Percentiles rank a stretch among this genome's conserved stretches.
phyloP scores from a whole-genome alignment of 352 stramenopile genomes.

The Pythium periplocum region DNA sequence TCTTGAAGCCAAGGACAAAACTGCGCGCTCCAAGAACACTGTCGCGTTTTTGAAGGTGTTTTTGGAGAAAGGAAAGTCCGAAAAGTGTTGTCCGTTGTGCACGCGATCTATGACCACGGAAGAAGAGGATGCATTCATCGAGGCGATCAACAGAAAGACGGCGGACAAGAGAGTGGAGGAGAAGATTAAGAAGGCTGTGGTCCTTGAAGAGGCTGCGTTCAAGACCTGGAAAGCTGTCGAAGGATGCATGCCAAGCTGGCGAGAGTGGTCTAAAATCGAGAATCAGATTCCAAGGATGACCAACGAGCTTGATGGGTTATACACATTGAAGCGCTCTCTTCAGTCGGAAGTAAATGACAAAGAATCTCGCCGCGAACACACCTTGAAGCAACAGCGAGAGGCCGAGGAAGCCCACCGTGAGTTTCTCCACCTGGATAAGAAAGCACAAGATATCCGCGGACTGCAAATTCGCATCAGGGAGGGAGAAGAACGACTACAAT shows the following conservation, averaged over 20 bases:
- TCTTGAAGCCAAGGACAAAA: conserved; percentile 80
- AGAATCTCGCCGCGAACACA: conserved; percentile 10
- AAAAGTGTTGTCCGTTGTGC: conserved; percentile 78
- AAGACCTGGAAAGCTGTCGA: conserved; percentile 59
- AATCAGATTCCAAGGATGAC: conserved; percentile 38
- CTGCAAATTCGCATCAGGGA: conserved; percentile 21
- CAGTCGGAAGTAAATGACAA: conserved; percentile 55
- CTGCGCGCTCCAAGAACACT: conserved; percentile 71
- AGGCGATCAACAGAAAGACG: conserved; percentile 68
- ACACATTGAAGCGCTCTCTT: conserved; percentile 31
- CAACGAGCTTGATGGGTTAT: conserved; percentile 42
- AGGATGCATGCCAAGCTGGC: conserved; percentile 57
- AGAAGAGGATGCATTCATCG: conserved; percentile 56
- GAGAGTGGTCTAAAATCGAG: conserved; percentile 53
- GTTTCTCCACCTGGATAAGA: conserved; percentile 25
- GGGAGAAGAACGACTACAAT: conserved; percentile 34
- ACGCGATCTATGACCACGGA: conserved; percentile 46
- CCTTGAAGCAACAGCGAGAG: conserved; percentile 30
- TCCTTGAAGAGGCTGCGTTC: conserved; percentile 32
- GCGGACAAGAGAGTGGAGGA: conserved; percentile 69
- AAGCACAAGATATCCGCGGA: conserved; percentile 27
- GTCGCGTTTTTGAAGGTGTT: conserved; percentile 82
- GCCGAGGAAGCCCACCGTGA: conserved; percentile 24
- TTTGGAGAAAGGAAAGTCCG: conserved; percentile 76
- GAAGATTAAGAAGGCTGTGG: conserved; percentile 70